phyloP scores from a whole-genome alignment of 345 rosid genomes.

The Anacardium occidentale region DNA sequence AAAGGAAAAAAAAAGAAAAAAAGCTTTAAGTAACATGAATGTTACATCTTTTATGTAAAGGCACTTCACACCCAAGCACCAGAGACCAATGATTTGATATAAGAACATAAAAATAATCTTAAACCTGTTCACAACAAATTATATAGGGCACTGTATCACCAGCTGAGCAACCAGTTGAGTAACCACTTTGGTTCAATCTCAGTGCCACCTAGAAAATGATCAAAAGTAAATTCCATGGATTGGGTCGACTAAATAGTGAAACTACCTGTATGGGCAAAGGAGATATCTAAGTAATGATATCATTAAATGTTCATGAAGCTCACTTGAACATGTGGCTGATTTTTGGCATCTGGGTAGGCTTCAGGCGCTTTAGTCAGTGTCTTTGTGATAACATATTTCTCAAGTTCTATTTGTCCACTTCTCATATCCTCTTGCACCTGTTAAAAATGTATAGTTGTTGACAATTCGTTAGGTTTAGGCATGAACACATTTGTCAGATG shows the following conservation, averaged over 20 bases:
- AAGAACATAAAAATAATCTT: slow-evolving; percentile 12
- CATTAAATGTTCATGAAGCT: slow-evolving; percentile 27
- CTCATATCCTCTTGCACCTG: slow-evolving; percentile 94
- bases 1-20: slow-evolving; percentile 12
- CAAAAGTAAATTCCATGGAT: slow-evolving; percentile 20
- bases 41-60: not conserved
- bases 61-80: not conserved
- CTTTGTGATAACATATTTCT: slow-evolving; percentile 93
- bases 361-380: slow-evolving; percentile 90
- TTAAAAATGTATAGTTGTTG: slow-evolving; percentile 28
- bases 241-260: slow-evolving; percentile 15
- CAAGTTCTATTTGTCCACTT: slow-evolving; percentile 82
- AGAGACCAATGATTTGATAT: slow-evolving; percentile 2
- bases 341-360: slow-evolving; percentile 94
- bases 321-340: slow-evolving; percentile 95
- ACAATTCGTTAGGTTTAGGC: slow-evolving; percentile 17
- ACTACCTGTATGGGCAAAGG: slow-evolving; percentile 1
- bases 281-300: slow-evolving; percentile 10
- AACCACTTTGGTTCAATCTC: slow-evolving; percentile 85
- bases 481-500: not conserved
- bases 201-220: slow-evolving; percentile 74
- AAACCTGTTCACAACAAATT: slow-evolving; percentile 93
- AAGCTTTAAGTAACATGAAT: slow-evolving; percentile 15
- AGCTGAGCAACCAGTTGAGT: slow-evolving; percentile 69
- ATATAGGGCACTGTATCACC: slow-evolving; percentile 91